Evolutionary conservation across 2,329 filamentous ascomycete genomes (phyloP).

Genomic region (Neonectria hederae): DNA sequence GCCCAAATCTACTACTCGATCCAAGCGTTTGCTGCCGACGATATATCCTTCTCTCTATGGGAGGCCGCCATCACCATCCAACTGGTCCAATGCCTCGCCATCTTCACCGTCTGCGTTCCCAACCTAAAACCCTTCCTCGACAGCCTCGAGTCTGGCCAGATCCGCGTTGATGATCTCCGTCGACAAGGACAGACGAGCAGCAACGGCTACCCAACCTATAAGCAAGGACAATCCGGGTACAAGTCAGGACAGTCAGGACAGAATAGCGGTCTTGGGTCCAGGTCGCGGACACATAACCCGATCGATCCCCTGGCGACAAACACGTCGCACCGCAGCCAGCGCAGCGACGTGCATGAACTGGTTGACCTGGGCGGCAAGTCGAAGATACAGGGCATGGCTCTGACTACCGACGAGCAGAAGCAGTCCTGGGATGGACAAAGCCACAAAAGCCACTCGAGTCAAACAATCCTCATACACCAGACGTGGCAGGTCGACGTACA

Average conservation of each 20-base stretch:
- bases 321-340: conserved; percentile 22
- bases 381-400: background rate
- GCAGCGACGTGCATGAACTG: conserved; percentile 30
- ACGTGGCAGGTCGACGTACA: conserved; percentile 44
- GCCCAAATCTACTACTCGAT: conserved; percentile 41
- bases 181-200: conserved; percentile 38
- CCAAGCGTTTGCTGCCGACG: conserved; percentile 33
- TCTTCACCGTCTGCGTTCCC: conserved; percentile 42
- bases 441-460: conserved; percentile 40
- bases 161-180: conserved; percentile 42
- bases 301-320: conserved; percentile 3
- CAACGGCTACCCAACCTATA: conserved; percentile 30
- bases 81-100: conserved; percentile 42
- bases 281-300: conserved; percentile 18
- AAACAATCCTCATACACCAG: conserved; percentile 43
- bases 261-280: conserved; percentile 25
- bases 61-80: conserved; percentile 36
- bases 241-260: conserved; percentile 31
- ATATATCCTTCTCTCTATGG: conserved; percentile 40
- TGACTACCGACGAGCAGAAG: conserved; percentile 10
- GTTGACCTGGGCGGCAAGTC: conserved; percentile 19
- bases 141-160: conserved; percentile 43
- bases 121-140: conserved; percentile 46
- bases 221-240: conserved; percentile 28
- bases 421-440: conserved; percentile 35